Evolutionary conservation across 148 eudicot species (phyloP), one percentile per base, ranked within the genome.

Genomic region (Camellia sinensis): DNA sequence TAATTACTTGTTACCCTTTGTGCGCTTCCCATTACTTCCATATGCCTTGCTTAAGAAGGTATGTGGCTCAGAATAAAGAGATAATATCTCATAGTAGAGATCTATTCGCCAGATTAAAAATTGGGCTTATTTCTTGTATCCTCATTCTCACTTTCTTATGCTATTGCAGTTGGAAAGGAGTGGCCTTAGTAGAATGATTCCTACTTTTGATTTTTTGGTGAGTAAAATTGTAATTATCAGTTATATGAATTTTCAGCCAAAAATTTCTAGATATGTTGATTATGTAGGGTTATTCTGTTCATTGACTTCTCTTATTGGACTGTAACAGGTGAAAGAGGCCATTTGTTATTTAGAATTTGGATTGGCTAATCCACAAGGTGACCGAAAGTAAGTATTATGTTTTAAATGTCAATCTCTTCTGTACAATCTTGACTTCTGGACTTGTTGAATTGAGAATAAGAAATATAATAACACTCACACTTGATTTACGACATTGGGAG

Each of bases 1-100:
- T 37, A 80, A 79, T 77, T 75, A 45, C 59, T 87, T 93, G 81
- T 78, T 95, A 75, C 88, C 84, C 67, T 85, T 89, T 72, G 94
- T 92, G 81, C 90, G 97, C 81, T 93, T 95, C 75, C 93, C 97
- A 40, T 82, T 95, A 66, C 88, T 95, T 87, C 89, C 93, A 18
- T 74, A 77, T 83, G 80, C 84, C 17, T 73, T 92, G 73, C 92
- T 93, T 77, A 84, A 93, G 81, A 93, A 93, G 97, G 98, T 93
- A 83, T 48, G 21, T 41, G 21, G 21, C 40, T 15, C 80, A 68
- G n/a, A 61, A 60, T 73, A 46, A 59, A 54, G 68, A 22, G 46
- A 64, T 69, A 57, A 14, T 15, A 17, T 45, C 7, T 61, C 17
- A 3, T 37, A 44, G 10, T 71, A 45, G 3, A 44, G 50, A 2